Evolutionary conservation across 2,329 filamentous ascomycete species (phyloP).

Genomic region (Alternaria hordeiaustralica): DNA sequence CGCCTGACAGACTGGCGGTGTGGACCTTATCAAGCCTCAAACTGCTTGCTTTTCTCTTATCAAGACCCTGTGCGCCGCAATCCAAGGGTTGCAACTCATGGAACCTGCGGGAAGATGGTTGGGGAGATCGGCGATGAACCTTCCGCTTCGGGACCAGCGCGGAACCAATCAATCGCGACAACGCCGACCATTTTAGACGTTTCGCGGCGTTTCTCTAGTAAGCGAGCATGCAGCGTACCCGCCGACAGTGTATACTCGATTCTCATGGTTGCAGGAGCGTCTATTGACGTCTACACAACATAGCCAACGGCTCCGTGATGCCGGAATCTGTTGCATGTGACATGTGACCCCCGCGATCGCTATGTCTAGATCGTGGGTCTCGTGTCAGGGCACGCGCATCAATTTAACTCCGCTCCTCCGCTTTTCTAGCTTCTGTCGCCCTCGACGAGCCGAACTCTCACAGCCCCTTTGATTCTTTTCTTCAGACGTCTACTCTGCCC

Average conservation of each 20-base stretch:
- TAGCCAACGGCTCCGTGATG: not conserved
- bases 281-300: conserved; percentile 3
- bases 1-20: not conserved
- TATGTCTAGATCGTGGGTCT: conserved; percentile 19
- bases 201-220: conserved; percentile 16
- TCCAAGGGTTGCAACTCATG: conserved; percentile 7
- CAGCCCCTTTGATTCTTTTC: conserved; percentile 3
- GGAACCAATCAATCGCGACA: conserved; percentile 11
- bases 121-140: conserved; percentile 1
- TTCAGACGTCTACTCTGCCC: conserved; percentile 5
- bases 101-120: conserved; percentile 15
- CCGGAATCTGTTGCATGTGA: conserved; percentile 9
- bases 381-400: conserved; percentile 18
- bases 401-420: conserved; percentile 20
- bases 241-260: conserved; percentile 4
- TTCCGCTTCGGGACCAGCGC: not conserved
- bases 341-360: conserved; percentile 19
- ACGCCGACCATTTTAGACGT: conserved; percentile 8
- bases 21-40: not conserved
- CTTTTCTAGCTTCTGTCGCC: conserved; percentile 11
- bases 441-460: conserved; percentile 6
- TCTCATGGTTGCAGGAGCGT: not conserved
- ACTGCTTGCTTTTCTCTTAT: conserved; percentile 5
- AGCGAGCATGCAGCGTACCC: conserved; percentile 17
- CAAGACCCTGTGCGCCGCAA: not conserved